A percentile compares a stretch with the other conserved stretches of the same genome.
Conservation (phyloP, 371 early-diverging fungal genomes). For the Saksenaea vasiformis region DNA sequence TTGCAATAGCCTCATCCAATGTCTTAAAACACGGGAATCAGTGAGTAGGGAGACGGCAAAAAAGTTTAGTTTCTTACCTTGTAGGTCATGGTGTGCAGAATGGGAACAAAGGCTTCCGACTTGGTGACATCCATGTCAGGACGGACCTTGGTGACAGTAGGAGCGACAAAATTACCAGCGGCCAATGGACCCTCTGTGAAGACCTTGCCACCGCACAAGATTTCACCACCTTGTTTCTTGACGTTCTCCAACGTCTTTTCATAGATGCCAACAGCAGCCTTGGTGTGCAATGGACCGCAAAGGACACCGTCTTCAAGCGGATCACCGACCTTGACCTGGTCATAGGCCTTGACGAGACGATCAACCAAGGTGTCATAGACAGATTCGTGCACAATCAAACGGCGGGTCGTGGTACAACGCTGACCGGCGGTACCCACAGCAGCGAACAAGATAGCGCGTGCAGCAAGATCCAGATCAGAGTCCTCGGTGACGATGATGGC, state of each 20-base stretch:
- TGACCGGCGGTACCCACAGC: conserved; percentile 98
- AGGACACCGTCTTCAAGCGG: conserved; percentile 82
- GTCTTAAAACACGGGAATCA: too few species aligned
- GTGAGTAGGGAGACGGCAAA: too few species aligned
- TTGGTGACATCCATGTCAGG: conserved; percentile 83
- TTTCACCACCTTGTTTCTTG: conserved; percentile 84
- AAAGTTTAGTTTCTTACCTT: conserved; percentile 44
- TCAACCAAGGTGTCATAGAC: conserved; percentile 88
- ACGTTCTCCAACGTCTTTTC: conserved; percentile 74
- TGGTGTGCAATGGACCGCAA: conserved; percentile 95
- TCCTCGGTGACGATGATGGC: conserved; percentile 93
- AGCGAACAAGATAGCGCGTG: conserved; percentile 90
- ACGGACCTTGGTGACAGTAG: conserved; percentile 86
- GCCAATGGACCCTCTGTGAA: conserved; percentile 43
- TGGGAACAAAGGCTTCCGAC: conserved; percentile 95
- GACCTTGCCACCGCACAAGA: conserved; percentile 85
- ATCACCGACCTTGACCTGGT: conserved; percentile 89
- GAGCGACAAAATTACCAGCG: conserved; percentile 92
- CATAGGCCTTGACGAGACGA: conserved; percentile 81
- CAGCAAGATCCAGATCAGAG: conserved; percentile 92
- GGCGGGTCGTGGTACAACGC: conserved; percentile 94
- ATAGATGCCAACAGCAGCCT: conserved; percentile 78
- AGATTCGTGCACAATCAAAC: conserved; percentile 89
- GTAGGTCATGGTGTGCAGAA: conserved; percentile 86
- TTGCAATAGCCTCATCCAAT: conserved; percentile 85